Base-by-base conservation (phyloP, 2,329 filamentous ascomycete species). In the Arachnomyces sp. region DNA sequence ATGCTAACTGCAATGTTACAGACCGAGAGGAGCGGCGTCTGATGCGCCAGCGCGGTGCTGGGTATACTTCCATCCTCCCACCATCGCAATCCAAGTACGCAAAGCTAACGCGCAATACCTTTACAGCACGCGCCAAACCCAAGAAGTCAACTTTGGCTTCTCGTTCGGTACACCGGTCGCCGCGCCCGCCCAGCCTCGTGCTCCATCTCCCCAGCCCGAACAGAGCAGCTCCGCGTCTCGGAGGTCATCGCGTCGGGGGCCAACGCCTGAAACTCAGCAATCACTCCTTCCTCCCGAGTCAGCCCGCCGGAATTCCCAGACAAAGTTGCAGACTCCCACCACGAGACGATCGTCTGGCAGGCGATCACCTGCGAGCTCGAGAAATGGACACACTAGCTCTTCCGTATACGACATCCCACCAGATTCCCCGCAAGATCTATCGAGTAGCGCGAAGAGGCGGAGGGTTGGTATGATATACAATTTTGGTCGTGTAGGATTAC, bases 41-140 rank as follows among this genome's bases (percentile, higher is more conserved):
- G 54, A 73, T 75, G 69, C 73, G 73, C 59, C 68, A 74, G 59
- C 73, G 73, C 53, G 73, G 73, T 56, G 72, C 73, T 55, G 73
- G 67, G 72, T 75, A 69, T 54, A 69, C 59, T 53, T 28, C 40
- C 38, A 34, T 28, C 13, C 34, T 28, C 32, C 30, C 12, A 25
- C 17, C 29, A 14, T 12, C 31, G 17, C 37, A 43, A 52, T 57
- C n/a, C n/a, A n/a, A n/a, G n/a, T n/a, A 41, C 21, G 50, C 51
- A 29, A 21, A n/a, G 11, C 28, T 49, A 15, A 29, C 28, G 9
- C 17, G 39, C 28, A 36, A 51, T 44, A 51, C 51, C 51, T n/a
- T 37, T 39, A 38, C 49, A 75, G 71, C 34, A 63, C 66, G 45
- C 68, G 68, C 42, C 65, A 67, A 45, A 57, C 65, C 40, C 71